Evolutionary conservation across 495 filamentous ascomycete genomes (phyloP).

Genomic region (Immersiella caudata): DNA sequence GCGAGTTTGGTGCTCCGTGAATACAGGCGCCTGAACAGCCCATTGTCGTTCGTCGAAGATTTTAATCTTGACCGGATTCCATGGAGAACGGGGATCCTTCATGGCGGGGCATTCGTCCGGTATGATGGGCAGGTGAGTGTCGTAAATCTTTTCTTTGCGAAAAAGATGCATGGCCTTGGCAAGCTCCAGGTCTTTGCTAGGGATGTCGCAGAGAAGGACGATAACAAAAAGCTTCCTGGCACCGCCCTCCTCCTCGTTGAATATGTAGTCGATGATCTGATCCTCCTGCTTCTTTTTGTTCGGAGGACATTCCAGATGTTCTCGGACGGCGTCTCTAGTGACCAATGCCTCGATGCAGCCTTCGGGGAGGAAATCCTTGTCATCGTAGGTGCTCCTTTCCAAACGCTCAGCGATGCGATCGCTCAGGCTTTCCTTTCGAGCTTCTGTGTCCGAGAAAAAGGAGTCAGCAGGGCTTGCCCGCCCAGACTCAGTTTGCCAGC

Average conservation of each 20-base stretch:
- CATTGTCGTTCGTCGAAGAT: slow-evolving; percentile 8
- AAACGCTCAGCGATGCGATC: background rate
- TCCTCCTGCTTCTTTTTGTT: background rate
- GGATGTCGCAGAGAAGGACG: background rate
- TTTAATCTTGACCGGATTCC: background rate
- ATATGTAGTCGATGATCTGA: slow-evolving; percentile 2
- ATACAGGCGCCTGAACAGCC: background rate
- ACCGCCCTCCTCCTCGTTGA: background rate
- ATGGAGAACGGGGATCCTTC: background rate
- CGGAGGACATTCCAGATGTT: background rate
- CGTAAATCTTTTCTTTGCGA: background rate
- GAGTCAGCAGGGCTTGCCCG: too few species aligned
- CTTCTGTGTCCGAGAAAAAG: background rate
- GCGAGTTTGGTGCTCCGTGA: background rate
- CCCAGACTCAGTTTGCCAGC: too few species aligned
- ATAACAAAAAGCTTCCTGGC: slow-evolving; percentile 20
- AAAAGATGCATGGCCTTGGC: slow-evolving; percentile 5
- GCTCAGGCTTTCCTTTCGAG: background rate
- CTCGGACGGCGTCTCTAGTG: slow-evolving; percentile 9
- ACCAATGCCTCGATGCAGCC: slow-evolving; percentile 2
- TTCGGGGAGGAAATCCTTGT: slow-evolving; percentile 18
- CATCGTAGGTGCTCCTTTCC: background rate
- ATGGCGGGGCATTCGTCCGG: background rate
- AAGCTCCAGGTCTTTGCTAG: background rate
- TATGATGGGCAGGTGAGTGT: background rate